Evolutionary conservation across 2,329 filamentous ascomycete species (phyloP).

Genomic region (Talaromyces islandicus): DNA sequence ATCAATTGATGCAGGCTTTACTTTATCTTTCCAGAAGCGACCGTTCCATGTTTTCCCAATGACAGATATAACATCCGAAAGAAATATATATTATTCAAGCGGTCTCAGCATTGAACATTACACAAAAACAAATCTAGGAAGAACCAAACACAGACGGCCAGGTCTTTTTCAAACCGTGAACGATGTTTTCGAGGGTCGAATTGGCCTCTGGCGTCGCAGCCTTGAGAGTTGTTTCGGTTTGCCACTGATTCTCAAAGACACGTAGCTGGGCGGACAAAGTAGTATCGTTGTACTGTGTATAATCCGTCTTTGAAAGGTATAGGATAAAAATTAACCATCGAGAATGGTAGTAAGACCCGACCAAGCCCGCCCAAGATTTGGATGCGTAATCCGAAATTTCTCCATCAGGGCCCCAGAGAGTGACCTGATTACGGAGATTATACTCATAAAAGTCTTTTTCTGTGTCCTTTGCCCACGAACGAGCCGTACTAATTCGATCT

Average conservation of each 20-base stretch:
- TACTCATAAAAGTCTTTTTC: slow-evolving; percentile 36
- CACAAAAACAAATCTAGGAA: neutral
- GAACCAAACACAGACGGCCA: neutral
- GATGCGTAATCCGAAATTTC: slow-evolving; percentile 47
- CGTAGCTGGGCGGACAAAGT: neutral
- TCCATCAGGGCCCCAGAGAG: slow-evolving; percentile 44
- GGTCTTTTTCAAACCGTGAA: neutral
- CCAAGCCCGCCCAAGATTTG: slow-evolving; percentile 44
- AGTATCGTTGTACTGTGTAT: slow-evolving; percentile 15
- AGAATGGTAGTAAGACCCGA: slow-evolving; percentile 41
- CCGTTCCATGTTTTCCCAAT: no score
- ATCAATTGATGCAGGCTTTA: no score
- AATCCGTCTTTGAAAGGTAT: slow-evolving; percentile 23
- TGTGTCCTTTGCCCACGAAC: slow-evolving; percentile 18
- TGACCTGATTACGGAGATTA: slow-evolving; percentile 46
- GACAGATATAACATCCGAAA: no score
- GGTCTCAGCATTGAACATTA: neutral
- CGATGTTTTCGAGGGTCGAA: neutral
- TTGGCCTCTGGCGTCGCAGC: neutral
- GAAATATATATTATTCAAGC: neutral
- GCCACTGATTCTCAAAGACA: slow-evolving; percentile 9
- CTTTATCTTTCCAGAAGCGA: no score
- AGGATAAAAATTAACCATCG: slow-evolving; percentile 43
- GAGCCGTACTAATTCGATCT: slow-evolving; percentile 37
- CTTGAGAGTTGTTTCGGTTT: neutral